Evolutionary conservation across 2,329 filamentous ascomycete genomes (phyloP).

Genomic region (Pyrenophora seminiperda): DNA sequence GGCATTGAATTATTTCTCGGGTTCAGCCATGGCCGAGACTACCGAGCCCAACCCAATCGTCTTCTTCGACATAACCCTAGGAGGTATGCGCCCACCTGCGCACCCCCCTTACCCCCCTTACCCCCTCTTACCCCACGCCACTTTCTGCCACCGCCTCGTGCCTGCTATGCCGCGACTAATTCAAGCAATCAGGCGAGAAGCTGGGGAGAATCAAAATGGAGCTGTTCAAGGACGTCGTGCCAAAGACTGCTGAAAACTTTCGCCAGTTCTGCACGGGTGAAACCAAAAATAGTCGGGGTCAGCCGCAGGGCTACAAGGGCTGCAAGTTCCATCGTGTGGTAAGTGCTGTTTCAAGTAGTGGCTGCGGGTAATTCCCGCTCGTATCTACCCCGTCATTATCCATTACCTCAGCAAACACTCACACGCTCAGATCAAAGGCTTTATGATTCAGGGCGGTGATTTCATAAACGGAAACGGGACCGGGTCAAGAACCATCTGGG

Average conservation of each 20-base stretch:
- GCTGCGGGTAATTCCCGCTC: background rate
- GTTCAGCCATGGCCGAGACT: constrained; percentile 44
- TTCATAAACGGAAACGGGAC: constrained; percentile 93
- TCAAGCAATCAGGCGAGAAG: constrained; percentile 40
- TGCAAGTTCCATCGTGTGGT: constrained; percentile 94
- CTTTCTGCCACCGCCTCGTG: constrained; percentile 11
- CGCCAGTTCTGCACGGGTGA: constrained; percentile 96
- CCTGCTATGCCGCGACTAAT: constrained; percentile 24
- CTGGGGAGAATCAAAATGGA: constrained; percentile 54
- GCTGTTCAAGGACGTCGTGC: constrained; percentile 82
- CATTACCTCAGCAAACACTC: constrained; percentile 5
- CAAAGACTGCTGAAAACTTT: constrained; percentile 94
- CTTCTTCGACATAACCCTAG: constrained; percentile 80
- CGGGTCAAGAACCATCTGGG: constrained; percentile 86
- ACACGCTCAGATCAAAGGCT: constrained; percentile 76
- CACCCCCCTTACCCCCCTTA: background rate
- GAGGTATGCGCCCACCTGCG: constrained; percentile 60
- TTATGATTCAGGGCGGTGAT: constrained; percentile 98
- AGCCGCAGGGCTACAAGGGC: constrained; percentile 91
- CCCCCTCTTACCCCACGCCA: constrained; percentile 21
- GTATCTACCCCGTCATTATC: too few relatives aligned
- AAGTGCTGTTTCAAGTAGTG: constrained; percentile 47
- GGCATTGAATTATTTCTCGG: constrained; percentile 27
- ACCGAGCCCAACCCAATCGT: constrained; percentile 57
- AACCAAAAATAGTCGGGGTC: constrained; percentile 75